Evolutionary conservation across 257 asterid genomes (phyloP).

Genomic region (Galeopsis tetrahit): DNA sequence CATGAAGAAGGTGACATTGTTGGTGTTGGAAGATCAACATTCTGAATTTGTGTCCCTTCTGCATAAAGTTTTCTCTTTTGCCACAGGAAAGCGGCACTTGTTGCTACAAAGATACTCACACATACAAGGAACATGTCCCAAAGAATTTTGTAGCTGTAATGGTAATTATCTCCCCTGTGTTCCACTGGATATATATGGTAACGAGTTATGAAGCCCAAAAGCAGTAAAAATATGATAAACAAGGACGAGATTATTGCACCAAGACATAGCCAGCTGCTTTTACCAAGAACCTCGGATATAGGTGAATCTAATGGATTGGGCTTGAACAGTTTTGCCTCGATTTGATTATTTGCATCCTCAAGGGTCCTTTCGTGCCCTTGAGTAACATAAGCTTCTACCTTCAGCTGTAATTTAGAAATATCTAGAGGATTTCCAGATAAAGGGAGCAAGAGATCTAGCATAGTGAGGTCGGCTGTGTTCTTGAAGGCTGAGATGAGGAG

Average conservation of each 20-base stretch:
- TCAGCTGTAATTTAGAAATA: conserved; percentile 39
- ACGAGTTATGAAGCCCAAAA: conserved; percentile 52
- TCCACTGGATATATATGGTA: conserved; percentile 60
- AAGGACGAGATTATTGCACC: conserved; percentile 47
- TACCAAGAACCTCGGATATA: too few species aligned
- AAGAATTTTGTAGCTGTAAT: conserved; percentile 51
- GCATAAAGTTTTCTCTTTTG: conserved; percentile 38
- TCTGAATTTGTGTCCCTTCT: conserved; percentile 47
- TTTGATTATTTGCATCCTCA: conserved; percentile 33
- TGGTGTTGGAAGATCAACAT: conserved; percentile 28
- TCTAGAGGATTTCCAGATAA: conserved; percentile 35
- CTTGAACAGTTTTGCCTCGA: conserved; percentile 41
- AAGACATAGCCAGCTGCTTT: conserved; percentile 59
- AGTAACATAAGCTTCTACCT: conserved; percentile 61
- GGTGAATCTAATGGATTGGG: conserved; percentile 43
- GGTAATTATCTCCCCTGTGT: conserved; percentile 46
- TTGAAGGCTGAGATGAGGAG: conserved; percentile 55
- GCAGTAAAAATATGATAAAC: conserved; percentile 53
- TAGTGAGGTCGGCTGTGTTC: conserved; percentile 48
- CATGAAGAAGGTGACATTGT: conserved; percentile 1
- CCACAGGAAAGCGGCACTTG: conserved; percentile 56
- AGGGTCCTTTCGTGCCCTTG: conserved; percentile 49
- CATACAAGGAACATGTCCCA: conserved; percentile 62
- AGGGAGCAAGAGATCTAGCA: conserved; percentile 65
- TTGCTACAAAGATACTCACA: conserved; percentile 43